Percentiles rank a stretch among this genome's conserved stretches.
Conservation (phyloP, 148 eudicot species). For the Vaccinium darrowii region DNA sequence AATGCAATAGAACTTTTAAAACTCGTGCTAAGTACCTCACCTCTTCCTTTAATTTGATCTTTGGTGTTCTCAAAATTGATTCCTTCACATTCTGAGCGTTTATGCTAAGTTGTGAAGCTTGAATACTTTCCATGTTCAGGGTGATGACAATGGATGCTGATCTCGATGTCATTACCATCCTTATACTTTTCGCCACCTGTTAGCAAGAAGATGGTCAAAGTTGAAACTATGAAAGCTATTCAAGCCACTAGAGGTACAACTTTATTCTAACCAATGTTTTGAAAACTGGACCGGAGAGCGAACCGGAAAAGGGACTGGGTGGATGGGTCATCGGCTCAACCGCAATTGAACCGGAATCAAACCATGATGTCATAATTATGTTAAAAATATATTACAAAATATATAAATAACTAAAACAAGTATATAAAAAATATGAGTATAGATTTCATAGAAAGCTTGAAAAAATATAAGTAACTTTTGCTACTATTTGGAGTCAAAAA, state of each 20-base stretch:
- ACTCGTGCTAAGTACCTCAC: slow-evolving; percentile 14
- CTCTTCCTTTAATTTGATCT: slow-evolving; percentile 46
- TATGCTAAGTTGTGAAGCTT: slow-evolving; percentile 51
- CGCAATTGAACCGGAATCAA: too few species aligned
- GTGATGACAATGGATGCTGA: slow-evolving; percentile 50
- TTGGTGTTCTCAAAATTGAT: slow-evolving; percentile 46
- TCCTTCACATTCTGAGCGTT: slow-evolving; percentile 61
- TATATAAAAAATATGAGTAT: too few species aligned
- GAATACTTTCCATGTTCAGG: slow-evolving; percentile 62
- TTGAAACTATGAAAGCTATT: slow-evolving; percentile 9
- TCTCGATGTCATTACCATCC: slow-evolving; percentile 52
- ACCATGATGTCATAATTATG: too few species aligned
- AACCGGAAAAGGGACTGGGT: too few species aligned
- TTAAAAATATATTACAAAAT: too few species aligned
- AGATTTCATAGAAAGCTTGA: too few species aligned
- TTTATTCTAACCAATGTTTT: not conserved
- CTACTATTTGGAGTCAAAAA: too few species aligned
- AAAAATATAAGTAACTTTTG: too few species aligned
- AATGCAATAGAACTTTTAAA: not conserved
- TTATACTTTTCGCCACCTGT: slow-evolving; percentile 82
- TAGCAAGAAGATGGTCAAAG: slow-evolving; percentile 9
- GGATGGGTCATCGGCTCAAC: too few species aligned
- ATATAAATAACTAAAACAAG: too few species aligned
- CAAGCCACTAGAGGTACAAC: not conserved
- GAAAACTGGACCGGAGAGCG: too few species aligned